A percentile compares a stretch with the other conserved stretches of the same genome.
These are phyloP conservation scores for Solanum ahanhuiri DNA, from an alignment of 257 asterid species.

Conservation along the genomic window DNA sequence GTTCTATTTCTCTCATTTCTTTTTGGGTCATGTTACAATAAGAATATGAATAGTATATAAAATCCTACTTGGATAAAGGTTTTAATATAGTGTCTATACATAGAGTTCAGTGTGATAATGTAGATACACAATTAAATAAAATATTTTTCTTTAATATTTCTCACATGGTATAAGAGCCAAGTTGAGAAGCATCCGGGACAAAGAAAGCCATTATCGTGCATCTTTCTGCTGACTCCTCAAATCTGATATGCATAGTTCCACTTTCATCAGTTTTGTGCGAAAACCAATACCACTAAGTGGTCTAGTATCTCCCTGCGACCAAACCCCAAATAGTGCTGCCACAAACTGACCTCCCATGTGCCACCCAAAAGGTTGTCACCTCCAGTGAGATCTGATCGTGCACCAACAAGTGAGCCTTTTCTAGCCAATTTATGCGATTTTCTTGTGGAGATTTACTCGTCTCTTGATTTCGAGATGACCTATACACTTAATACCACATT, in stretches of 20 bases:
- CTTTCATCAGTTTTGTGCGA: background rate
- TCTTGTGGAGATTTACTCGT: background rate
- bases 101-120: background rate
- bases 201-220: background rate
- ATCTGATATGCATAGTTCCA: background rate
- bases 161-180: background rate
- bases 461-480: background rate
- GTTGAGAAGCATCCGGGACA: background rate
- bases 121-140: background rate
- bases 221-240: background rate
- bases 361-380: background rate
- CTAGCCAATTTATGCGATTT: background rate
- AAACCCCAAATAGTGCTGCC: background rate
- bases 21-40: background rate
- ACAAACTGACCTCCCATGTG: background rate
- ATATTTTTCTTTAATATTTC: background rate
- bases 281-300: background rate
- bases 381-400: background rate
- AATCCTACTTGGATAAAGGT: background rate
- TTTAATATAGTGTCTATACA: background rate
- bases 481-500: background rate
- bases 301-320: background rate
- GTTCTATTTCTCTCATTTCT: background rate
- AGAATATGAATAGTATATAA: background rate
- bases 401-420: background rate